Percentiles rank a stretch among this genome's conserved stretches.
phyloP scores from a whole-genome alignment of 768 basidiomycete species.

The Leccinum barrowsii region DNA sequence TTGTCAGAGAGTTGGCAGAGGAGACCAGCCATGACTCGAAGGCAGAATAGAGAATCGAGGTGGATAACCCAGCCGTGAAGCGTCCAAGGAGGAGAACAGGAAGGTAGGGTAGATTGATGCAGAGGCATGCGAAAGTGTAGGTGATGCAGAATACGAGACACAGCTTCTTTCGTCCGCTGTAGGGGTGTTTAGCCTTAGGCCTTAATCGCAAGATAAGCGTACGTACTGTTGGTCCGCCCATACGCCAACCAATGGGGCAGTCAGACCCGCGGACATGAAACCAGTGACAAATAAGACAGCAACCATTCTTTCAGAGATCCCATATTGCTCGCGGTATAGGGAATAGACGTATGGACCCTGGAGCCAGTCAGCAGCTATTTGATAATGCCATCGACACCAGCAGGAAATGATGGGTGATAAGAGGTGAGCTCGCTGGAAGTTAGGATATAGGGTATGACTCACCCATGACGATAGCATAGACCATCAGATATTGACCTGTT shows the following conservation, averaged over 20 bases:
- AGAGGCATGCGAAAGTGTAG: conserved; percentile 57
- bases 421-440: background rate
- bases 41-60: conserved; percentile 70
- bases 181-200: background rate
- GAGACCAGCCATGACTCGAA: conserved; percentile 80
- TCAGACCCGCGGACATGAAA: conserved; percentile 64
- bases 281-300: conserved; percentile 76
- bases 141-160: conserved; percentile 72
- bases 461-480: conserved; percentile 77
- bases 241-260: conserved; percentile 67
- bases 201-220: background rate
- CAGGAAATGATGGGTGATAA: background rate
- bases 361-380: conserved; percentile 69
- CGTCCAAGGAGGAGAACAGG: conserved; percentile 63
- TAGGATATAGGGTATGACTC: conserved; percentile 15
- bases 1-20: conserved; percentile 46
- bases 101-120: conserved; percentile 53
- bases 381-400: background rate
- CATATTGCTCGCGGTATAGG: conserved; percentile 66
- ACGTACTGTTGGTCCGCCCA: conserved; percentile 71
- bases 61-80: conserved; percentile 66
- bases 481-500: conserved; percentile 54
- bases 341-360: conserved; percentile 81
- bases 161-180: conserved; percentile 62
- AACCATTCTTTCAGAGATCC: conserved; percentile 57